Conservation (phyloP, 2,329 filamentous ascomycete species). For the Neoscytalidium dimidiatum region DNA sequence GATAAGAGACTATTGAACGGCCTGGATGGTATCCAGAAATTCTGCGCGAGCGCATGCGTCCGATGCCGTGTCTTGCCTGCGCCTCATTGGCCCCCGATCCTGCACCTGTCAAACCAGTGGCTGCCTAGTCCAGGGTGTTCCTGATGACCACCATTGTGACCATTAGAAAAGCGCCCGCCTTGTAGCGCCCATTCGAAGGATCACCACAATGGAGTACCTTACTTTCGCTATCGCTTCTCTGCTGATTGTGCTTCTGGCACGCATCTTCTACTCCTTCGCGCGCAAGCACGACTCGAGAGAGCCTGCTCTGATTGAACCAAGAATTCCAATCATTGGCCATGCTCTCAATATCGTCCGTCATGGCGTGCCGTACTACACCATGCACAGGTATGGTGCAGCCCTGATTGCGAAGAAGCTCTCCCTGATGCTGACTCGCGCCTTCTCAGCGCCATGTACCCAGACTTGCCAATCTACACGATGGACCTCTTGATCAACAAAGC, state of each 20-base stretch:
- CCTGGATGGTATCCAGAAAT: not conserved
- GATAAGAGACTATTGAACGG: not conserved
- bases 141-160: too few species aligned
- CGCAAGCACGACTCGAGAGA: constrained; percentile 21
- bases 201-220: not conserved
- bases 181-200: too few species aligned
- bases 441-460: not conserved
- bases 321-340: constrained; percentile 25
- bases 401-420: not conserved
- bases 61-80: not conserved
- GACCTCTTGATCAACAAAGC: constrained; percentile 44
- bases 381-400: constrained; percentile 19
- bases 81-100: not conserved
- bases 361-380: constrained; percentile 22
- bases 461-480: constrained; percentile 44
- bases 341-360: constrained; percentile 23
- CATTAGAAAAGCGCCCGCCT: too few species aligned
- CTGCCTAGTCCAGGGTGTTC: not conserved
- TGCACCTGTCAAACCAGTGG: not conserved
- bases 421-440: not conserved
- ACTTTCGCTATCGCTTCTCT: not conserved
- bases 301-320: constrained; percentile 24
- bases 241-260: not conserved
- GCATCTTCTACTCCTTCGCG: not conserved
- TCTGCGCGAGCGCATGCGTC: not conserved